phyloP scores from a whole-genome alignment of 2,329 filamentous ascomycete genomes.

The Fusarium pilosicola region DNA sequence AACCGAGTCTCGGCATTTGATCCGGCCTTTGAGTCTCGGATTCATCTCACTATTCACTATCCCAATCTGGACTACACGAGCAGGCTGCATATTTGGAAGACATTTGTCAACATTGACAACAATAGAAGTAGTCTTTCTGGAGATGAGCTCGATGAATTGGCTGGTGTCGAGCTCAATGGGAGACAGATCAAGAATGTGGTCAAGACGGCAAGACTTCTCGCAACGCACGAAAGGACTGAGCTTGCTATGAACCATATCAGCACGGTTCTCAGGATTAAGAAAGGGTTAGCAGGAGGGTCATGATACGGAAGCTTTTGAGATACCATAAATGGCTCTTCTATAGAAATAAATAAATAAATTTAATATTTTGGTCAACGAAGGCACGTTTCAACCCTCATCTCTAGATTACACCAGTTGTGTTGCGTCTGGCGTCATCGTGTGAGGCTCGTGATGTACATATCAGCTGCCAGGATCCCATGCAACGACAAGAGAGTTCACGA shows the following conservation, averaged over 20 bases:
- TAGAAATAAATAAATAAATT: background rate
- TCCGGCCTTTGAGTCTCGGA: conserved; percentile 5
- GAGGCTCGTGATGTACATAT: too few species aligned
- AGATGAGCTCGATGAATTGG: background rate
- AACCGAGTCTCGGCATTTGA: conserved; percentile 16
- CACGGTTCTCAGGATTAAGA: conserved; percentile 4
- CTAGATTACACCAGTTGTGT: fast-evolving
- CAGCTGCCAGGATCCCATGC: background rate
- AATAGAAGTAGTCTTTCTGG: background rate
- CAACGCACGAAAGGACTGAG: background rate
- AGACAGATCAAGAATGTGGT: conserved; percentile 23
- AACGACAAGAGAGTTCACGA: background rate
- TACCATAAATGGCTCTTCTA: background rate
- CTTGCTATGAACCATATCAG: background rate
- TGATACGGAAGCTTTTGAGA: background rate
- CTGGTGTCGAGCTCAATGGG: conserved; percentile 6
- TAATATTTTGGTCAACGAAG: background rate
- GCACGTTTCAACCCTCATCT: background rate
- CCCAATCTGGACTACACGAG: background rate
- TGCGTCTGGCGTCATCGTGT: too few species aligned
- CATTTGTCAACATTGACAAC: background rate
- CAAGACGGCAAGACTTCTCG: conserved; percentile 13
- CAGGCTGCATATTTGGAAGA: conserved; percentile 3
- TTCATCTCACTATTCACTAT: conserved; percentile 19
- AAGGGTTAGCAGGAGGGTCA: background rate